phyloP scores from a whole-genome alignment of 331 rosid species.

The Pyrus hybrid region DNA sequence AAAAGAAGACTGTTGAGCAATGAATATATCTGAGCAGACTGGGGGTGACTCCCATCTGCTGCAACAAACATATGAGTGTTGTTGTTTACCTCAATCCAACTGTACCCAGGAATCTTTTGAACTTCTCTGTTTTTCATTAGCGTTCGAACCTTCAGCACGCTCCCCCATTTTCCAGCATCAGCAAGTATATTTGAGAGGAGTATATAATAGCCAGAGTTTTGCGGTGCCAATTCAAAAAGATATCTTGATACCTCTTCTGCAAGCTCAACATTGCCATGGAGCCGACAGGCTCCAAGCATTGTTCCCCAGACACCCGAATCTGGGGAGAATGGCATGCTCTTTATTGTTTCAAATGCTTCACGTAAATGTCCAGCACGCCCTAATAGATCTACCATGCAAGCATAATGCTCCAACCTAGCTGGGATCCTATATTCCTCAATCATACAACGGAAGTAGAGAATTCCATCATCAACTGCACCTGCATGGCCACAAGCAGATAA shows the following conservation, averaged over 20 bases:
- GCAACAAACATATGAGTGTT: slow-evolving; percentile 69
- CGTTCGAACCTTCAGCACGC: slow-evolving; percentile 54
- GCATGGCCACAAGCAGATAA: slow-evolving; percentile 87
- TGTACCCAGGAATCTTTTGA: slow-evolving; percentile 71
- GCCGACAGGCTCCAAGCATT: slow-evolving; percentile 78
- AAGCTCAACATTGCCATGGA: slow-evolving; percentile 76
- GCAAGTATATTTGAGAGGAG: slow-evolving; percentile 76
- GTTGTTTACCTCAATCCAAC: slow-evolving; percentile 80
- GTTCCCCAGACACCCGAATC: slow-evolving; percentile 95
- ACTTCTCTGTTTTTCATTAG: slow-evolving; percentile 76
- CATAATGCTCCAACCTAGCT: slow-evolving; percentile 81
- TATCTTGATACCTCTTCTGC: slow-evolving; percentile 64
- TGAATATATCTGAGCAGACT: slow-evolving; percentile 47
- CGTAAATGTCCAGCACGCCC: slow-evolving; percentile 70
- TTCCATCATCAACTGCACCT: slow-evolving; percentile 63
- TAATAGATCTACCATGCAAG: slow-evolving; percentile 73
- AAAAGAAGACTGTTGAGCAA: slow-evolving; percentile 51
- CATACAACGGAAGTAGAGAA: slow-evolving; percentile 57
- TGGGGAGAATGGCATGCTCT: slow-evolving; percentile 68
- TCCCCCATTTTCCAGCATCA: slow-evolving; percentile 68
- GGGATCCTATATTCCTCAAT: slow-evolving; percentile 42
- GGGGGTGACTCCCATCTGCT: slow-evolving; percentile 66
- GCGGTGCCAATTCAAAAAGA: slow-evolving; percentile 66
- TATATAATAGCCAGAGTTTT: slow-evolving; percentile 80
- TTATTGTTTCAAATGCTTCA: slow-evolving; percentile 67